phyloP scores from a whole-genome alignment of 2,329 filamentous ascomycete genomes.

The Furcasterigmium sp. region DNA sequence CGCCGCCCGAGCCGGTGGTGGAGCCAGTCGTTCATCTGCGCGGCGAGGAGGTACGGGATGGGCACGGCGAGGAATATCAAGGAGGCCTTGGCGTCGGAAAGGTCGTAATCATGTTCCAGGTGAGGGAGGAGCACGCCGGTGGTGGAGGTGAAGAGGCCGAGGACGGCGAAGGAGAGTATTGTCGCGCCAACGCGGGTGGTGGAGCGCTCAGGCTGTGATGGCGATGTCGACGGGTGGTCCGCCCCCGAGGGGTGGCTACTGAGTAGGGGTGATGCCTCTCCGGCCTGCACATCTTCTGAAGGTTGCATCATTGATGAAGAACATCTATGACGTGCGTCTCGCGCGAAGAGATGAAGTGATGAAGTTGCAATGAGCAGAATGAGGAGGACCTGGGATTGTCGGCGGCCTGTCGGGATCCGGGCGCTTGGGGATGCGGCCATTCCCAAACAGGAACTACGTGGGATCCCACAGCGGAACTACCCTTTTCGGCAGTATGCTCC shows the following conservation, averaged over 20 bases:
- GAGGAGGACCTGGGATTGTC: no score
- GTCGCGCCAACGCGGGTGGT: not conserved
- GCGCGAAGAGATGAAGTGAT: no score
- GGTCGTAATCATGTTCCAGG: slow-evolving; percentile 30
- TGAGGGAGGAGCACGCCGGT: slow-evolving; percentile 21
- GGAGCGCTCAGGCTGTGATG: not conserved
- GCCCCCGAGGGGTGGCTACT: not conserved
- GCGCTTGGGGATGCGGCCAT: no score
- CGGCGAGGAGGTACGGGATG: slow-evolving; percentile 36
- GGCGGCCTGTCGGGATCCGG: no score
- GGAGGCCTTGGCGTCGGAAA: slow-evolving; percentile 36
- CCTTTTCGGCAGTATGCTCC: no score
- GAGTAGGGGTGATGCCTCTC: not conserved
- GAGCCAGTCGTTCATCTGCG: slow-evolving; percentile 29
- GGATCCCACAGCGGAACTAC: no score
- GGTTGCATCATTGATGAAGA: no score
- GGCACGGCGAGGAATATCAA: slow-evolving; percentile 36
- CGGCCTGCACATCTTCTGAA: not conserved
- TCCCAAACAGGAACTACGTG: no score
- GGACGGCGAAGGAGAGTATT: slow-evolving; percentile 10
- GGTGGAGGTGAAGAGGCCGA: slow-evolving; percentile 19
- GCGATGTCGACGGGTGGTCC: not conserved
- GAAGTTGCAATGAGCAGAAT: no score
- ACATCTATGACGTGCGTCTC: no score
- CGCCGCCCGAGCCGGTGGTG: slow-evolving; percentile 57